Percentiles rank a stretch among this genome's conserved stretches.
Evolutionary conservation across 345 rosid species (phyloP).

Genomic region (Aquilaria malaccensis): DNA sequence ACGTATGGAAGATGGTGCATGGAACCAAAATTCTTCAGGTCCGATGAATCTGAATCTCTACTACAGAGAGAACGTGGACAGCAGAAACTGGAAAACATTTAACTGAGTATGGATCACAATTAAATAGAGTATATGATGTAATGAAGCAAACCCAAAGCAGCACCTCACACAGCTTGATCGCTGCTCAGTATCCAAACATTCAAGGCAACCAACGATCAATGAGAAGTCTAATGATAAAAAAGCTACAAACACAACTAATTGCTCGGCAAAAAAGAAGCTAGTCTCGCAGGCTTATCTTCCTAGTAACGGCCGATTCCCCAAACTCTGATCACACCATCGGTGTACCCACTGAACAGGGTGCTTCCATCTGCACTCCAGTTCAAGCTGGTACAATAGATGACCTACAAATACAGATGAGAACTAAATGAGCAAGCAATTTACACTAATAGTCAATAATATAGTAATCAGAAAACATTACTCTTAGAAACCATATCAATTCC

Average conservation of each 20-base stretch:
- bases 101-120: no score
- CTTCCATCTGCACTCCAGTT: constrained; percentile 95
- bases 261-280: neutral
- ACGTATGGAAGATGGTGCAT: neutral
- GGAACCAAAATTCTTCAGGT: neutral
- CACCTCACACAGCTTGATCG: constrained; percentile 12
- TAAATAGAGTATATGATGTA: constrained; percentile 1
- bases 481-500: no score
- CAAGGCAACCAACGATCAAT: constrained; percentile 14
- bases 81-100: neutral
- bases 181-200: constrained; percentile 8
- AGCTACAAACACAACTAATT: constrained; percentile 10
- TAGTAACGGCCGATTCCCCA: constrained; percentile 93
- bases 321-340: constrained; percentile 93
- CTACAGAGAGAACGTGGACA: neutral
- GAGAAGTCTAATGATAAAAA: constrained; percentile 13
- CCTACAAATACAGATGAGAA: constrained; percentile 29
- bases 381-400: constrained; percentile 83
- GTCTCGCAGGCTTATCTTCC: neutral
- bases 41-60: neutral
- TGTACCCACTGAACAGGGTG: constrained; percentile 89
- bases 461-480: neutral
- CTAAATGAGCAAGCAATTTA: no score
- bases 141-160: constrained; percentile 12
- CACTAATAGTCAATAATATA: neutral